Percentiles rank a stretch among this genome's conserved stretches.
phyloP scores from a whole-genome alignment of 805 yeast genomes.

The Ogataea neopini region DNA sequence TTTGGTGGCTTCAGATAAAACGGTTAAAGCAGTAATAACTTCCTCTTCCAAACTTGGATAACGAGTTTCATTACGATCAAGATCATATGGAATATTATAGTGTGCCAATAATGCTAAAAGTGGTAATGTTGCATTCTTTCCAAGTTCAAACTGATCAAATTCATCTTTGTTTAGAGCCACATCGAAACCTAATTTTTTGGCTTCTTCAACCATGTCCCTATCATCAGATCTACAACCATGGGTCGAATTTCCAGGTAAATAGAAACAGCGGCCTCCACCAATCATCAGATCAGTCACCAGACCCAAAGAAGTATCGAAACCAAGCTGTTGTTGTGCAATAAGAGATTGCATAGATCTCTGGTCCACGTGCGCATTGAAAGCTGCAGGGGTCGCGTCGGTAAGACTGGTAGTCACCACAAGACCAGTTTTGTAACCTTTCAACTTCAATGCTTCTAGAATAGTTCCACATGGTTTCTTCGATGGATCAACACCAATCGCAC shows the following conservation, averaged over 20 bases:
- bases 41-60: constrained; percentile 83
- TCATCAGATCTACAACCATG: constrained; percentile 75
- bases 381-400: constrained; percentile 95
- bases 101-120: constrained; percentile 74
- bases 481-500: constrained; percentile 86
- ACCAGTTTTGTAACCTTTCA: constrained; percentile 80
- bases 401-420: constrained; percentile 89
- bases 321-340: constrained; percentile 87
- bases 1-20: constrained; percentile 64
- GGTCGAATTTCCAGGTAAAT: constrained; percentile 49
- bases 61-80: constrained; percentile 63
- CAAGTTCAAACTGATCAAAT: constrained; percentile 58
- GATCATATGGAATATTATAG: constrained; percentile 78
- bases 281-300: constrained; percentile 78
- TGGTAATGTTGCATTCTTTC: constrained; percentile 71
- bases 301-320: constrained; percentile 72
- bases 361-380: constrained; percentile 79
- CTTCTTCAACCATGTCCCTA: constrained; percentile 66
- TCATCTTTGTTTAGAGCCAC: constrained; percentile 59
- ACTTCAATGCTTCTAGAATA: constrained; percentile 81
- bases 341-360: constrained; percentile 76
- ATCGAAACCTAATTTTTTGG: constrained; percentile 59
- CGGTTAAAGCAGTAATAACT: constrained; percentile 69
- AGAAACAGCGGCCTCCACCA: constrained; percentile 92
- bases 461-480: constrained; percentile 80